Evolutionary conservation across 345 rosid genomes (phyloP), one percentile per base, ranked within the genome.

Genomic region (Hibiscus syriacus): DNA sequence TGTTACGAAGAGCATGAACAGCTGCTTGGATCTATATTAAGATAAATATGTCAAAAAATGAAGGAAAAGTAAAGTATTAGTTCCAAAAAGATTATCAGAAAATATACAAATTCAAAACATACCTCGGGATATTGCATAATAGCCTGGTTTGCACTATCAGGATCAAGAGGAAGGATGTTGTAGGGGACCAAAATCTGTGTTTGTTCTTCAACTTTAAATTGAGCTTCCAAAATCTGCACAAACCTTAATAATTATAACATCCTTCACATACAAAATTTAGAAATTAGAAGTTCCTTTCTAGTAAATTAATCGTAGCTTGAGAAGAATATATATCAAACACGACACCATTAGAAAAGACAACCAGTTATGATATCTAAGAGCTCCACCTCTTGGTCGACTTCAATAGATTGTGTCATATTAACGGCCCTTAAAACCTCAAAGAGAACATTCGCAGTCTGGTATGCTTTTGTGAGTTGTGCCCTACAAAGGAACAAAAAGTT

Each of bases 361-460:
- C 26, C 50, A 30, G 49, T 36, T 17, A 70, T 7, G 73, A 67
- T 22, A 65, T 43, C 36, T 14, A 5, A 43, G 11, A 32, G 72
- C 70, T 69, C 84, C 78, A 92, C 99, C 96, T 95, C 98, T 8
- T 85, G 83, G 71, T 95, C 99, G 74, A 95, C 96, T 84, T 92
- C 99, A 72, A 90, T 87, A 26, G 97, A 83, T 76, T 95, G 98
- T 14, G 96, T 88, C 82, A 75, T 74, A 82, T 92, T 95, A 56
- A 95, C 99, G 45, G 99, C 99, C 78, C 74, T 95, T 78, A 95
- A 83, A 75, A 95, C 99, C 84, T 95, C 99, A 79, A 95, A 95
- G 75, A 95, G 97, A 76, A 95, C 98, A 80, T 92, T 92, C n/a
- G 99, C 99, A 68, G 99, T 95, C 81, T 95, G 99, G 80, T 95